These are phyloP conservation scores for Candida glucosophila DNA, from an alignment of 1,139 yeast genomes.

Conservation along the genomic window DNA sequence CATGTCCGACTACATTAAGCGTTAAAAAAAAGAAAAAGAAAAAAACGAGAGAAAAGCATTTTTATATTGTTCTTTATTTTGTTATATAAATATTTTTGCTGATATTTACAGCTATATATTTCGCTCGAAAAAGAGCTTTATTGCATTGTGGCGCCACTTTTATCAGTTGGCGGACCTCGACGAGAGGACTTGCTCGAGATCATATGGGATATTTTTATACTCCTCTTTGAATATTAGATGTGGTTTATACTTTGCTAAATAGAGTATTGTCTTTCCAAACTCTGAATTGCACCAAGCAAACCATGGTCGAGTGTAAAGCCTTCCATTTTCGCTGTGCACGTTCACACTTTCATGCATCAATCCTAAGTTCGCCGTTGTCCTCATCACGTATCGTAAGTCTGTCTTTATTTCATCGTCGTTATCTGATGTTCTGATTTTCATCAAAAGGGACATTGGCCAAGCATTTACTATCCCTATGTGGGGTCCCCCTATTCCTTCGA, in stretches of 20 bases:
- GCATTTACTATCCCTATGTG: conserved; percentile 76
- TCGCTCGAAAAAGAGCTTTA: background rate
- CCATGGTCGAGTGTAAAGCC: conserved; percentile 65
- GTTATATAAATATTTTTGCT: conserved; percentile 4
- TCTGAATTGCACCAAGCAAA: conserved; percentile 94
- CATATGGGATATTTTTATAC: conserved; percentile 18
- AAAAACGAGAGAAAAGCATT: no score
- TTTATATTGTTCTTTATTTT: no score
- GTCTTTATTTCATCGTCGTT: conserved; percentile 58
- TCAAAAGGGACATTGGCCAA: conserved; percentile 84
- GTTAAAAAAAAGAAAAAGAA: conserved; percentile 8
- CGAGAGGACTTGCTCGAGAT: conserved; percentile 17
- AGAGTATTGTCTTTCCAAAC: conserved; percentile 75
- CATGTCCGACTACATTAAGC: conserved; percentile 55
- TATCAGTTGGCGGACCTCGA: background rate
- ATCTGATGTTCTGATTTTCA: conserved; percentile 66
- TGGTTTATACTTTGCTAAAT: conserved; percentile 68
- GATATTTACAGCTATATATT: background rate
- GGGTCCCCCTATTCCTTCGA: conserved; percentile 85
- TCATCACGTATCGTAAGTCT: conserved; percentile 44
- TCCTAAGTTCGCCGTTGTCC: conserved; percentile 65
- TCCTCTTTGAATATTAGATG: conserved; percentile 53
- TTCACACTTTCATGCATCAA: conserved; percentile 78
- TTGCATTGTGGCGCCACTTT: no score
- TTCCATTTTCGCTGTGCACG: conserved; percentile 46